Evolutionary conservation across 2,329 filamentous ascomycete species (phyloP).

Genomic region (Madurella mycetomatis): DNA sequence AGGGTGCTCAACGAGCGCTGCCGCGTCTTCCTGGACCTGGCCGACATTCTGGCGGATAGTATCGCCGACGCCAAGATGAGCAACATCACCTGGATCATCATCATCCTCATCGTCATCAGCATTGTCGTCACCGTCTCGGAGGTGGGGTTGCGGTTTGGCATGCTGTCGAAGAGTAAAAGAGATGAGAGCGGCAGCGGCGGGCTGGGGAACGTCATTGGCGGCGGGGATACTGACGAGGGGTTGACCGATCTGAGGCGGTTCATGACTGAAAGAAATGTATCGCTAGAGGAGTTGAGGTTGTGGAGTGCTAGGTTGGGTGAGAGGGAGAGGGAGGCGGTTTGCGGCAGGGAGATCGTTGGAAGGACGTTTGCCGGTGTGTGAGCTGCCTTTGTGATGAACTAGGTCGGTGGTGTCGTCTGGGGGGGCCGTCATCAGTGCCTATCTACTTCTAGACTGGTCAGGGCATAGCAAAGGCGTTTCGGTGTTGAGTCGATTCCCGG

Average conservation of each 20-base stretch:
- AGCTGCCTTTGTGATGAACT: neutral
- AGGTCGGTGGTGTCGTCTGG: neutral
- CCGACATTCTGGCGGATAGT: conserved; percentile 88
- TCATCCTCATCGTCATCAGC: conserved; percentile 83
- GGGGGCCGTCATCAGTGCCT: neutral
- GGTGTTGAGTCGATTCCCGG: neutral
- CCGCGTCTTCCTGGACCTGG: conserved; percentile 90
- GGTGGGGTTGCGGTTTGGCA: conserved; percentile 78
- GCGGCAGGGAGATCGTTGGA: conserved; percentile 28
- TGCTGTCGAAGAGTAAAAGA: conserved; percentile 50
- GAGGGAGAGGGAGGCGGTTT: conserved; percentile 27
- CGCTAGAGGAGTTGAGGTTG: conserved; percentile 29
- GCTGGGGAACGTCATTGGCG: conserved; percentile 20
- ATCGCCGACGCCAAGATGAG: conserved; percentile 96
- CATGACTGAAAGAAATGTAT: conserved; percentile 23
- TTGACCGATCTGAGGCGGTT: conserved; percentile 19
- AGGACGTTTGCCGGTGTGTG: conserved; percentile 29
- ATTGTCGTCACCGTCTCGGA: conserved; percentile 90
- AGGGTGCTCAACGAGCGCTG: conserved; percentile 97
- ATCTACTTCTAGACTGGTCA: neutral
- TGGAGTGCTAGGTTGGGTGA: conserved; percentile 26
- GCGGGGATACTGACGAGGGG: conserved; percentile 14
- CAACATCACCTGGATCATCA: conserved; percentile 95
- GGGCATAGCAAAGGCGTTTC: neutral
- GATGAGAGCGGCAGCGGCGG: conserved; percentile 7